Conservation (phyloP, 495 filamentous ascomycete species). For the Podospora bellae-mahoneyi region DNA sequence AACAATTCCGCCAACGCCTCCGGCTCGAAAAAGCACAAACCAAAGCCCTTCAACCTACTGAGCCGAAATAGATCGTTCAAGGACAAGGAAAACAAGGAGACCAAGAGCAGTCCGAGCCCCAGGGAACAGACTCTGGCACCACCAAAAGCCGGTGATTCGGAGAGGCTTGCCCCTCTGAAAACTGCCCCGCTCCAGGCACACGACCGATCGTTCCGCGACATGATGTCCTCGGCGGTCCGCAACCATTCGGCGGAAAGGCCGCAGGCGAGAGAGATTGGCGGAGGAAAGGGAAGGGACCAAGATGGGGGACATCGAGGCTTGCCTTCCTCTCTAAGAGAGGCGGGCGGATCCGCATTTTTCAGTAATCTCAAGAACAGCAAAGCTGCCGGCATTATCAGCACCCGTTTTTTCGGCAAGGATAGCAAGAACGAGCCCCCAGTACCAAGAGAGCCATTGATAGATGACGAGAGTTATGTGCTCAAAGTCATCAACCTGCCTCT, state of each 20-base stretch:
- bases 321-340: slow-evolving; percentile 59
- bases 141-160: slow-evolving; percentile 39
- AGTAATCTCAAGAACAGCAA: slow-evolving; percentile 70
- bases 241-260: slow-evolving; percentile 64
- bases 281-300: slow-evolving; percentile 43
- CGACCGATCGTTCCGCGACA: slow-evolving; percentile 61
- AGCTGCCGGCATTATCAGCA: slow-evolving; percentile 74
- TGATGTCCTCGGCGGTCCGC: slow-evolving; percentile 58
- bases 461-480: slow-evolving; percentile 71
- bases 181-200: slow-evolving; percentile 59
- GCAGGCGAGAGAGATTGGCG: slow-evolving; percentile 35
- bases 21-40: slow-evolving; percentile 44
- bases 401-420: slow-evolving; percentile 73
- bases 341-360: slow-evolving; percentile 62
- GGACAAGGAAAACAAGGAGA: slow-evolving; percentile 45
- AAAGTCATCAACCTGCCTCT: slow-evolving; percentile 77
- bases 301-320: slow-evolving; percentile 37
- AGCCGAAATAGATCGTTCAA: slow-evolving; percentile 67
- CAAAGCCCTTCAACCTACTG: slow-evolving; percentile 58
- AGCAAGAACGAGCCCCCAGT: slow-evolving; percentile 66
- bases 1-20: slow-evolving; percentile 18
- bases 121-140: slow-evolving; percentile 33
- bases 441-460: slow-evolving; percentile 60
- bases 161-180: slow-evolving; percentile 33
- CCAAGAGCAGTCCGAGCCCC: slow-evolving; percentile 41